These are phyloP conservation scores for Rhodotorula mucilaginosa DNA, from an alignment of 1,284 basidiomycete genomes.

Conservation along the genomic window DNA sequence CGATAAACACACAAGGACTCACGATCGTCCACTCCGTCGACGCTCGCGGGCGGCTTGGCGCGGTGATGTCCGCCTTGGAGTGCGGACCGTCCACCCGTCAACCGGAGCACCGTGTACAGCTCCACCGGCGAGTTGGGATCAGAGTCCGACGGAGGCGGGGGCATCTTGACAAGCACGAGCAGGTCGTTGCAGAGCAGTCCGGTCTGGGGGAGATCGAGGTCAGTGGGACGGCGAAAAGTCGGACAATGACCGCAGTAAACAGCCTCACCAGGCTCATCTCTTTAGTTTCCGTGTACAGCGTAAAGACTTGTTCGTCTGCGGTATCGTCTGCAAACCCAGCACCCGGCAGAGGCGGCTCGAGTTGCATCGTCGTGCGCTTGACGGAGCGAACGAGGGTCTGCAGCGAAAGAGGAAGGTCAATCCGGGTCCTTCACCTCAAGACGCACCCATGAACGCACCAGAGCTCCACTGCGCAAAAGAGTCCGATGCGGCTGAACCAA, in stretches of 20 bases:
- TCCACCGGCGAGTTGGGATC: constrained; percentile 73
- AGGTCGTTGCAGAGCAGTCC: constrained; percentile 84
- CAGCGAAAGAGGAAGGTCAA: constrained; percentile 52
- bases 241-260: not conserved
- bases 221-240: not conserved
- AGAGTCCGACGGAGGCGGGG: constrained; percentile 60
- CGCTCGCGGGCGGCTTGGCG: constrained; percentile 76
- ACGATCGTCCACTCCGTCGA: constrained; percentile 32
- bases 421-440: not conserved
- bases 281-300: constrained; percentile 16
- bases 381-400: constrained; percentile 55
- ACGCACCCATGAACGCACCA: constrained; percentile 14
- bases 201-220: constrained; percentile 27
- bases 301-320: constrained; percentile 10
- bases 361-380: constrained; percentile 78
- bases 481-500: constrained; percentile 95
- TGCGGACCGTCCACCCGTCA: constrained; percentile 48
- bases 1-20: constrained; percentile 8
- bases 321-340: not conserved
- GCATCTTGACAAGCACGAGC: constrained; percentile 80
- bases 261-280: constrained; percentile 13
- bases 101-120: constrained; percentile 85
- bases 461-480: constrained; percentile 50
- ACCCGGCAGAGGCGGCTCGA: constrained; percentile 54
- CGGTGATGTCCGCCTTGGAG: not conserved